phyloP scores from a whole-genome alignment of 306 rosid species.

The Inga oerstediana region DNA sequence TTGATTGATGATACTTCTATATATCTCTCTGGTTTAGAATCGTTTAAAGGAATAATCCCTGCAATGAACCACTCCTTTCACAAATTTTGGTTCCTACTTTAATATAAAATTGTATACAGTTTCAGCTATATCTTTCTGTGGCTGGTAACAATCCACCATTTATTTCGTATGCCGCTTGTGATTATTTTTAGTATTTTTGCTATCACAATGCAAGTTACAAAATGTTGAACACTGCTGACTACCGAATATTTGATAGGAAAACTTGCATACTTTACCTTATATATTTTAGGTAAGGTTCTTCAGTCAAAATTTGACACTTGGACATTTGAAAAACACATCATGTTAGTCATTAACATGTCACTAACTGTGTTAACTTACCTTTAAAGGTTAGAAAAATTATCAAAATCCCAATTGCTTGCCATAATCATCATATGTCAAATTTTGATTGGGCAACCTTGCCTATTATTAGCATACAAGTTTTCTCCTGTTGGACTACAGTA shows the following conservation, averaged over 20 bases:
- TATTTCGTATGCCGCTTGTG: background rate
- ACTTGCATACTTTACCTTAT: background rate
- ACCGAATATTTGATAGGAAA: background rate
- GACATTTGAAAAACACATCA: background rate
- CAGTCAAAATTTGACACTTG: background rate
- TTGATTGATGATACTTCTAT: background rate
- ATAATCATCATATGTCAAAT: background rate
- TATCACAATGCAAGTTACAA: background rate
- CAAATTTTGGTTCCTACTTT: background rate
- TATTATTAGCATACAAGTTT: background rate
- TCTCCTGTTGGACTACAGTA: background rate
- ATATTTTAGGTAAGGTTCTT: background rate
- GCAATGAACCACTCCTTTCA: slow-evolving; percentile 10
- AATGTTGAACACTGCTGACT: background rate
- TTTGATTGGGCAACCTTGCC: background rate
- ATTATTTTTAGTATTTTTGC: background rate
- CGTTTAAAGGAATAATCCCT: background rate
- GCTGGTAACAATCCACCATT: background rate
- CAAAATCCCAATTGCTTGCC: background rate
- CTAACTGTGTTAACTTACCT: background rate
- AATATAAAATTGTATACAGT: background rate
- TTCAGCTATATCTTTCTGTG: background rate
- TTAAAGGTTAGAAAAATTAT: too few species aligned
- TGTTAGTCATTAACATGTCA: background rate
- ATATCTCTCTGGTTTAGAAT: slow-evolving; percentile 1